Evolutionary conservation across 352 stramenopile genomes (phyloP), one percentile per base, ranked within the genome.

Genomic region (Globisporangium middletonii): DNA sequence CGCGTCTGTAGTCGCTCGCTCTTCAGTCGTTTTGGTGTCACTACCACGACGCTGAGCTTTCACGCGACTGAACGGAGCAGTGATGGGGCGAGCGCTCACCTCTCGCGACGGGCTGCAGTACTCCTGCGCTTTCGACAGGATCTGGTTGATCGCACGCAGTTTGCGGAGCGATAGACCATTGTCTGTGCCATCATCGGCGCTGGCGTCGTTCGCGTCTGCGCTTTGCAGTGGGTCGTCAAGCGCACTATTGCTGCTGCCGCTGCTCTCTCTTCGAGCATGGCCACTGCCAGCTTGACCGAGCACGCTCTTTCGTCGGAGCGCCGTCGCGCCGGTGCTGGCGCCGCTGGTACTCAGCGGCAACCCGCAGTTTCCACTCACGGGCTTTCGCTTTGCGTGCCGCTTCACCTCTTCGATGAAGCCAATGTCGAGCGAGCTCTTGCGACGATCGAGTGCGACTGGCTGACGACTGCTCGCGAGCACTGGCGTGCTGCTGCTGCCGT

Each of bases 61-160:
- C 19, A n/a, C 5, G 15, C 30, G 50, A 30, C 15, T 9, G 19
- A 53, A 53, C 3, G 50, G 50, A 8, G 57, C 50, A 3, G 51
- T 64, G 26, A 18, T 59, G 6, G 58, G 44, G 4, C 58, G 58
- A 5, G 30, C 46, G 8, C 48, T 45, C 19, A 16, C 18, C 12
- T 53, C 12, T 16, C 45, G 41, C 13, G 26, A 2, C 8, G 48
- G 19, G 2, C 64, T 59, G 35, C 60, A 65, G 42, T 69, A 80
- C n/a, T 55, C 57, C 18, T 83, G 71, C 0, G 68, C 77, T 47
- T 68, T 80, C 18, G 69, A 54, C 18, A 89, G 78, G 44, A 90
- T 88, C 0, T 71, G 56, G 30, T 90, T 90, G 64, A 90, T 90
- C 27, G 57, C 60, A 0, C 67, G 64, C n/a, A 90, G 55, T 49